Percentiles rank a stretch among this genome's conserved stretches.
Conservation (phyloP, 192 early-diverging fungal genomes). For the Coemansia asiatica region DNA sequence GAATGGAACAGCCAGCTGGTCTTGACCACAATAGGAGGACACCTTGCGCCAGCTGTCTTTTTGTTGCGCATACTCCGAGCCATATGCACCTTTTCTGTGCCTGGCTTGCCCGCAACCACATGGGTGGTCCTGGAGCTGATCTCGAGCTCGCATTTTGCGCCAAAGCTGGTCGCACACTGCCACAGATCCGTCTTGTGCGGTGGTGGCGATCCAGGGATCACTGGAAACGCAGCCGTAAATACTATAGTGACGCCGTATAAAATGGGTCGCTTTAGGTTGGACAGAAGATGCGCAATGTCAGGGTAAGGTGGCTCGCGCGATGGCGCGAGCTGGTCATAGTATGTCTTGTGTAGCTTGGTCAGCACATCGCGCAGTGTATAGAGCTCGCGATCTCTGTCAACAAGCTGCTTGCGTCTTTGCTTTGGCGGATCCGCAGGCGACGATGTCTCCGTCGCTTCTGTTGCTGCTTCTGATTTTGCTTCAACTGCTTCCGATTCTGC, state of each 20-base stretch:
- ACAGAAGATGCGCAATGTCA: constrained; percentile 60
- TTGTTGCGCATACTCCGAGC: constrained; percentile 24
- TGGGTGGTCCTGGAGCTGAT: constrained; percentile 74
- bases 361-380: constrained; percentile 60
- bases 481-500: too few species aligned
- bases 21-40: constrained; percentile 39
- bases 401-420: constrained; percentile 31
- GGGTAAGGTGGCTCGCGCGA: constrained; percentile 11
- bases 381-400: constrained; percentile 64
- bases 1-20: constrained; percentile 69
- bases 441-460: constrained; percentile 22
- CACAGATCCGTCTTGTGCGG: constrained; percentile 74
- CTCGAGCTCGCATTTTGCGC: constrained; percentile 71
- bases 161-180: constrained; percentile 77
- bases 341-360: constrained; percentile 64
- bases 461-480: constrained; percentile 23
- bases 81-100: constrained; percentile 74
- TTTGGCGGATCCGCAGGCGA: constrained; percentile 25
- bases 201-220: constrained; percentile 53
- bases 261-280: constrained; percentile 60
- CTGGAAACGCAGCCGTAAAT: constrained; percentile 82
- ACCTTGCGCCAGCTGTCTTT: constrained; percentile 61
- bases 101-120: constrained; percentile 79
- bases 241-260: constrained; percentile 69
- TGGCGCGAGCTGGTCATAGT: constrained; percentile 59